Base-by-base conservation (phyloP, 2,329 filamentous ascomycete species). In the Stagonosporopsis rhizophila region DNA sequence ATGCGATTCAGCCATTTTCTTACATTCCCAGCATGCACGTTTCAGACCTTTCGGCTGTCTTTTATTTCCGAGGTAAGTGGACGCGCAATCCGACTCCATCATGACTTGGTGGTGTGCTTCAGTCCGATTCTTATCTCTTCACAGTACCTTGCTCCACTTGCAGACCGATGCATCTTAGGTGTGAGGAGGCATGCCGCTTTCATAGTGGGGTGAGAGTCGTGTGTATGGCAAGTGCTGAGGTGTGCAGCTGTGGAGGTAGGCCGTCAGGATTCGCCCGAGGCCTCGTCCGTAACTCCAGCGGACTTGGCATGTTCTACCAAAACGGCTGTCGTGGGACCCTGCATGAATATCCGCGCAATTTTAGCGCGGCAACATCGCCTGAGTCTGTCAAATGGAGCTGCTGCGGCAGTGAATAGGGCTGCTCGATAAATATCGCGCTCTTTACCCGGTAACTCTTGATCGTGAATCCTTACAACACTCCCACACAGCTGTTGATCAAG, bases 1-100 rank as follows among this genome's bases (percentile, higher is more conserved):
- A 37, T 34, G 28, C 40, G 28, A 47, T 51, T 25, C 44, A 4
- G 32, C 39, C 27, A 34, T 20, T 17, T 30, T 61, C 71, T 72
- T 60, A 75, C 73, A 75, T 65, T 75, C 70, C 70, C 72, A 72
- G 52, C 70, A 75, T 35, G 68, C 63, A 45, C 71, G 62, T 53
- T 63, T 69, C 30, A 72, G 51, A 34, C 66, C 61, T 56, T 65
- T 71, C n/a, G 58, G 59, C 17, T 65, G 57, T 28, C 73, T 57
- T 57, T 75, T 75, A 58, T 58, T 66, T 9, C 62, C 32, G 23
- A 45, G 56, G 49, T 64, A 44, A 1, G 53, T 38, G 2, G 53
- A 44, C 5, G 53, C 25, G 15, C 38, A 44, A 44, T 58, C 50
- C 15, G 57, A 58, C 32, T 69, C 69, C 67, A 70, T 69, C 2